Conservation (phyloP, 805 yeast genomes). For the Saccharomycopsis capsularis region DNA sequence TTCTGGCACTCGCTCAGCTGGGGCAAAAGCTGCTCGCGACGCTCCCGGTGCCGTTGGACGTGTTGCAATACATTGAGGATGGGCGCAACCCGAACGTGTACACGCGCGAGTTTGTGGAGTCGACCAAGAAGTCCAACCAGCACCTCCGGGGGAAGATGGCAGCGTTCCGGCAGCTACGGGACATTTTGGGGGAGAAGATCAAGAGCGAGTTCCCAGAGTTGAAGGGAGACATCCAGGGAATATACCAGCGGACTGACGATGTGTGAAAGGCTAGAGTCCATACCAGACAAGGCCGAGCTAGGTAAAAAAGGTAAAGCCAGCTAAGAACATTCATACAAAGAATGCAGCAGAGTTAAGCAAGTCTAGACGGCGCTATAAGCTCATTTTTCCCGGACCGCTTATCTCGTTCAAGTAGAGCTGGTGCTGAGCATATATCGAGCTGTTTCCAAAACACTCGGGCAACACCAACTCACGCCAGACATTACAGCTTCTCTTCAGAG, state of each 20-base stretch:
- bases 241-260: constrained; percentile 38
- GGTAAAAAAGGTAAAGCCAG: too few species aligned
- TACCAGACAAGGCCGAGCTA: too few species aligned
- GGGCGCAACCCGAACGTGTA: constrained; percentile 97
- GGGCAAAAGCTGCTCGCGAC: constrained; percentile 31
- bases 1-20: constrained; percentile 28
- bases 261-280: too few species aligned
- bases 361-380: too few species aligned
- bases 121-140: constrained; percentile 85
- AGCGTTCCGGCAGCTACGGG: constrained; percentile 58
- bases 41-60: constrained; percentile 67
- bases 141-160: constrained; percentile 75
- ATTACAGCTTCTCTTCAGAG: too few species aligned
- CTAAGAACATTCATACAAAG: too few species aligned
- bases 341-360: too few species aligned
- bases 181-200: constrained; percentile 62
- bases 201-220: constrained; percentile 75
- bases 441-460: too few species aligned
- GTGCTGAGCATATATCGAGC: too few species aligned
- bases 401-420: too few species aligned
- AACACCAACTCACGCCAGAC: too few species aligned
- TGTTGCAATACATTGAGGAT: constrained; percentile 86
- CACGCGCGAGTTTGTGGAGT: constrained; percentile 93
- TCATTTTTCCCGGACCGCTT: too few species aligned
- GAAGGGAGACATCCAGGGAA: constrained; percentile 47